Base-by-base conservation (phyloP, 1,139 yeast species). In the Blastobotrys malaysiensis region DNA sequence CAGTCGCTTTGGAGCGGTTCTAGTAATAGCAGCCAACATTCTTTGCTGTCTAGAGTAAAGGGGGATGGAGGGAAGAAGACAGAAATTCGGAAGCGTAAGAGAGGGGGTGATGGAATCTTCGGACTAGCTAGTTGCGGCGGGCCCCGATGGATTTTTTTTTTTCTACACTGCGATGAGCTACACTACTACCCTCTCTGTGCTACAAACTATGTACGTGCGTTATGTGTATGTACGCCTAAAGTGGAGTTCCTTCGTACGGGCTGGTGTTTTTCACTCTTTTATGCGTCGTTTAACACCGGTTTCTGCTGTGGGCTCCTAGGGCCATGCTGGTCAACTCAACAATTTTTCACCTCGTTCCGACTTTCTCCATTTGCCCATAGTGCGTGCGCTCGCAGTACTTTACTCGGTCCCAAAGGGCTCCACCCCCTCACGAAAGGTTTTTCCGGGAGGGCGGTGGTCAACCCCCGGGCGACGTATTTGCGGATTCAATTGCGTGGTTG, bases 11-110 rank as follows among this genome's bases (percentile, higher is more conserved):
- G 54, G 51, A 18, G 39, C 45, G 11, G 49, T 27, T 44, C 54
- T 48, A n/a, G 54, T 44, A 27, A 51, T 47, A 44, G 54, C 51
- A 48, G 54, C 54, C 54, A 52, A 52, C 54, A 52, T 52, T 48
- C 39, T 31, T 31, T 31, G 39, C 39, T 31, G 39, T 31, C 39
- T 31, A 31, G 6, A 16, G 5, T 5, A 31, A 31, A 3, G 39
- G 16, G 39, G 11, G 39, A 31, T 31, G 39, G 3, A 13, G 11
- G 39, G 16, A 31, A 31, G 39, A 31, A 31, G 39, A 31, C 39
- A 31, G 26, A 31, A 31, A 31, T 31, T 31, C 14, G 39, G 39
- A 16, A 31, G 39, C 16, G 39, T n/a, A n/a, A 31, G 39, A 31
- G 39, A n/a, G 39, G 39, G 31, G 31, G 31, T 26, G 26, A 26